Base-by-base conservation (phyloP, 2,329 filamentous ascomycete genomes). In the Exophiala alcalophila region DNA sequence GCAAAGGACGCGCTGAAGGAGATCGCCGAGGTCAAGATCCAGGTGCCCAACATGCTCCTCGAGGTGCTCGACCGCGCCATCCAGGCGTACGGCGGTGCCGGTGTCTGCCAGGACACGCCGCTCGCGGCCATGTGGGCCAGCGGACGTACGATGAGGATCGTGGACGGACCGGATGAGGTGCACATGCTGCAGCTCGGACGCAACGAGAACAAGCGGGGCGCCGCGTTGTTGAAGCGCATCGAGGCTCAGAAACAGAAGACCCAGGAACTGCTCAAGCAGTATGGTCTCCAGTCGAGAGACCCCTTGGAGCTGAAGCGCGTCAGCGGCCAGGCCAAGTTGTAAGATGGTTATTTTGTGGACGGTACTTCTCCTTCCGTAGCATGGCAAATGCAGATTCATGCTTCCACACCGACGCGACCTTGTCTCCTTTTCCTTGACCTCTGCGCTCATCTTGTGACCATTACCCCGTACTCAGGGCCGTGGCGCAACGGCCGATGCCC, bases 111-210 rank as follows among this genome's bases (percentile, higher is more conserved):
- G 72, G 92, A 98, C 61, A 97, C 92, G 2, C 92, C 92, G 14
- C 72, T 98, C 52, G 90, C 89, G 9, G 76, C 74, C 62, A 55
- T 55, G 52, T 56, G 54, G 54, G 83, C 90, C 79, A 94, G 86
- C 81, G 86, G 89, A 59, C 75, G 89, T 45, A 95, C 90, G 5
- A 74, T 95, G 66, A 76, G 86, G 49, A 79, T 95, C 56, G 89
- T 88, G 0, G 92, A 98, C 66, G 92, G 92, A 0, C 92, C 92
- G 0, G 92, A 98, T 67, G 92, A 98, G 78, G 92, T 97, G 51
- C 92, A 94, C 64, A 68, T 90, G 69, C 50, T 73, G 65, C 65
- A 71, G 69, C 57, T 75, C 67, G 66, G 80, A 61, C 53, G 69
- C 69, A 58, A 80, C 71, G 55, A 78, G 73, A 70, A 77, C 65